Evolutionary conservation across 306 rosid genomes (phyloP), one percentile per base, ranked within the genome.

Genomic region (Vigna radiata): DNA sequence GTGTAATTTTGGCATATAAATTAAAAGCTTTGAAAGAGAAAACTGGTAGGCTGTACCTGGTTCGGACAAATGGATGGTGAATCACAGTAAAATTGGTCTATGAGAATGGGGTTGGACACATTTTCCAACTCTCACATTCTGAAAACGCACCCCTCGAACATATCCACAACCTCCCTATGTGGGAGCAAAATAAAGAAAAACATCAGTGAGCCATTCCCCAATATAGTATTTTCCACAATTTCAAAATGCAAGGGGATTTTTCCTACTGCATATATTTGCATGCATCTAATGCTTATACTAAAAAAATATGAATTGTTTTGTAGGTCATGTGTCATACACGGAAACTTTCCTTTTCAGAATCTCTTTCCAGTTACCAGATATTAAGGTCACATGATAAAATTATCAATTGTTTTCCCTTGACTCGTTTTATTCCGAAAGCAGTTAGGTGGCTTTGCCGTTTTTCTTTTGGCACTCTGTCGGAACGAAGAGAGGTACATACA

Each of bases 71-170:
- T 1, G 21, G 80, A 68, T 70, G 98, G 96, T 2, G 99, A 96
- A 81, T 96, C 99, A 52, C 98, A 96, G 80, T 93, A 96, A 86
- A 96, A 96, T 83, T 96, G 99, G 82, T 96, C 99, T 27, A 96
- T 91, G 31, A 96, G 82, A 59, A 96, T 96, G 50, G 99, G 99
- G 78, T 91, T 92, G 60, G 88, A 85, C 31, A 91, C 96, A 48
- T 96, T 83, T 53, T 91, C 94, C 94, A 90, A 93, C 83, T 84
- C 78, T 83, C 81, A 96, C 97, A 75, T 96, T 92, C 86, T 96
- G 90, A 73, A 91, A 96, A 14, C 93, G 91, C 3, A 96, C 89
- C 7, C 90, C 89, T 31, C 86, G 87, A 67, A 96, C 99, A 83
- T 86, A 91, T 37, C 99, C 99, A n/a, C 94, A 83, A 77, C 99